Conservation (phyloP, 2,329 filamentous ascomycete species). For the Pseudogymnoascus sp. region DNA sequence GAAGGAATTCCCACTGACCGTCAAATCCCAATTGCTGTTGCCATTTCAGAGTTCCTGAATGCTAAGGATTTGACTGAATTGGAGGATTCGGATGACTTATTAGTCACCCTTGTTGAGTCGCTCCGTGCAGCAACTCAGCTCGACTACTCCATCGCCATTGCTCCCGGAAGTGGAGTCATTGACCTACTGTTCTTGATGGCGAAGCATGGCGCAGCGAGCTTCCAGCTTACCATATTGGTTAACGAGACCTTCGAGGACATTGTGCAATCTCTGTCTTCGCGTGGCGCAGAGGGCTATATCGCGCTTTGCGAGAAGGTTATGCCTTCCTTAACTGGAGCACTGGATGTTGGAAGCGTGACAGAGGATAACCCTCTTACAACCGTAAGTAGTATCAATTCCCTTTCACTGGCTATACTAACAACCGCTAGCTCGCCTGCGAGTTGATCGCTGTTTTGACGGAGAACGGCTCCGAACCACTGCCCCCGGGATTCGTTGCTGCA, state of each 20-base stretch:
- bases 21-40: slow-evolving; percentile 53
- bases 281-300: slow-evolving; percentile 60
- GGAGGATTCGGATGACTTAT: slow-evolving; percentile 81
- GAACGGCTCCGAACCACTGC: slow-evolving; percentile 76
- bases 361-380: slow-evolving; percentile 79
- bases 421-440: slow-evolving; percentile 63
- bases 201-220: slow-evolving; percentile 80
- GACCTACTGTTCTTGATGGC: slow-evolving; percentile 83
- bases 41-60: slow-evolving; percentile 65
- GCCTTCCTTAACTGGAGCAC: slow-evolving; percentile 78
- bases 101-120: slow-evolving; percentile 82
- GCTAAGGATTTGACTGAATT: slow-evolving; percentile 75
- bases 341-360: slow-evolving; percentile 79
- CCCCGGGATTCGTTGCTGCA: slow-evolving; percentile 74
- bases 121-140: slow-evolving; percentile 75
- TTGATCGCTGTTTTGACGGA: slow-evolving; percentile 73
- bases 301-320: slow-evolving; percentile 77
- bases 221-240: slow-evolving; percentile 81
- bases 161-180: slow-evolving; percentile 63
- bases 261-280: slow-evolving; percentile 57
- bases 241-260: slow-evolving; percentile 89
- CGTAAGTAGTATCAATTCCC: slow-evolving; percentile 32
- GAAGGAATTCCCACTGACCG: slow-evolving; percentile 42
- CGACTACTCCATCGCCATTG: slow-evolving; percentile 66
- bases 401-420: slow-evolving; percentile 19